Evolutionary conservation across 306 rosid species (phyloP), one percentile per base, ranked within the genome.

Genomic region (Dryas octopetala): DNA sequence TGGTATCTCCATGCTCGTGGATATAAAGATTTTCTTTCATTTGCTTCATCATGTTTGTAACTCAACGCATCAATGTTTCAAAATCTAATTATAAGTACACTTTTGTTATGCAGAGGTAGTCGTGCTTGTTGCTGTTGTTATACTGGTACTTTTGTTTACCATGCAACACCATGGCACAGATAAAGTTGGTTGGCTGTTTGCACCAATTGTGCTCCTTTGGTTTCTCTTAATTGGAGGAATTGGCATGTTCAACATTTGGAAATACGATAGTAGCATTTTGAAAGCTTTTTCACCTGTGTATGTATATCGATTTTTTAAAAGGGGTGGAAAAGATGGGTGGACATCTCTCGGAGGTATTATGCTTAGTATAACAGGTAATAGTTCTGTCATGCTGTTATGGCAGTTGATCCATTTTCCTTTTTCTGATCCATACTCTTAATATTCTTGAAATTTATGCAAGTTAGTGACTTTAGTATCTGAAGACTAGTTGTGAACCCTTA

Each of bases 171-270:
- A 89, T 67, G 99, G 99, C 16, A 95, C 96, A 66, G 99, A 95
- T 76, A 92, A 73, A 89, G 97, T 95, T 75, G 89, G 97, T 75
- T 95, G 93, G 97, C 99, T 95, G 80, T 95, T 95, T 80, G 99
- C 99, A 70, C 98, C 97, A 66, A 76, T 95, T 54, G 93, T 95
- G 26, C 92, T 95, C 62, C 89, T 95, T 53, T 95, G 98, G 99
- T 88, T 95, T 84, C 92, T 95, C 72, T 65, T 92, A 59, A 95
- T 90, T 66, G 97, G 99, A 76, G 88, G 99, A 54, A 95, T 95
- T 38, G 99, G 99, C 74, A 80, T 88, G 66, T 95, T 68, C 88
- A 95, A 95, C 80, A 88, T 95, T 71, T 84, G 88, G 88, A 90
- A 92, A 79, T 72, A 90, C 54, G 93, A 91, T 75, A 85, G 86